A percentile compares a stretch with the other conserved stretches of the same genome.
These are phyloP conservation scores for Pseudogymnoascus destructans DNA, from an alignment of 2,329 filamentous ascomycete genomes.

Conservation along the genomic window DNA sequence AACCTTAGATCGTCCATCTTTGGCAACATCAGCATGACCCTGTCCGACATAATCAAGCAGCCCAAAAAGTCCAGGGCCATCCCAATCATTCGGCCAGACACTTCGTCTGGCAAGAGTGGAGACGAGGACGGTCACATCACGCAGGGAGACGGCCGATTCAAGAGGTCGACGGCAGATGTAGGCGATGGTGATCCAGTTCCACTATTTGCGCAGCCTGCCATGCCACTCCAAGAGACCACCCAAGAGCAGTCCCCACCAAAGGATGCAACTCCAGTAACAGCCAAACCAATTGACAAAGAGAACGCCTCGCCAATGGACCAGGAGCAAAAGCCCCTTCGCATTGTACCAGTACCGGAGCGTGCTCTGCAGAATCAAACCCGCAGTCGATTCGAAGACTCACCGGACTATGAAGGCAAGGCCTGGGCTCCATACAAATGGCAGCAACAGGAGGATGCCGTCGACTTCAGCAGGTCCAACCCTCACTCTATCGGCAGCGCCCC, in stretches of 20 bases:
- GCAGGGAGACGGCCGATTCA: conserved; percentile 56
- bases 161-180: conserved; percentile 55
- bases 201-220: conserved; percentile 50
- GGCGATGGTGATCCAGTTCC: conserved; percentile 61
- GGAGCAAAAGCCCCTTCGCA: conserved; percentile 19
- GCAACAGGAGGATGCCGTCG: conserved; percentile 29
- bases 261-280: conserved; percentile 13
- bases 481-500: conserved; percentile 39
- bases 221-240: conserved; percentile 26
- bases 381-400: conserved; percentile 40
- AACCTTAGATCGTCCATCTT: conserved; percentile 44
- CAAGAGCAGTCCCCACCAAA: conserved; percentile 24
- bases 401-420: conserved; percentile 36
- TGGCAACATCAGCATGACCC: conserved; percentile 50
- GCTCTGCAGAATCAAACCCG: conserved; percentile 26
- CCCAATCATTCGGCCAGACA: conserved; percentile 60
- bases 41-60: conserved; percentile 50
- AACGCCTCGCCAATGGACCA: conserved; percentile 21
- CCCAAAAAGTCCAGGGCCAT: conserved; percentile 68
- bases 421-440: conserved; percentile 52
- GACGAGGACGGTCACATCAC: conserved; percentile 42
- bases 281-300: conserved; percentile 23
- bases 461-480: conserved; percentile 32
- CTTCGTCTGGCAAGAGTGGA: conserved; percentile 30
- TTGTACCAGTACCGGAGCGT: conserved; percentile 28